phyloP scores from a whole-genome alignment of 371 early-diverging fungal species.

The Zopfochytrium polystomum region DNA sequence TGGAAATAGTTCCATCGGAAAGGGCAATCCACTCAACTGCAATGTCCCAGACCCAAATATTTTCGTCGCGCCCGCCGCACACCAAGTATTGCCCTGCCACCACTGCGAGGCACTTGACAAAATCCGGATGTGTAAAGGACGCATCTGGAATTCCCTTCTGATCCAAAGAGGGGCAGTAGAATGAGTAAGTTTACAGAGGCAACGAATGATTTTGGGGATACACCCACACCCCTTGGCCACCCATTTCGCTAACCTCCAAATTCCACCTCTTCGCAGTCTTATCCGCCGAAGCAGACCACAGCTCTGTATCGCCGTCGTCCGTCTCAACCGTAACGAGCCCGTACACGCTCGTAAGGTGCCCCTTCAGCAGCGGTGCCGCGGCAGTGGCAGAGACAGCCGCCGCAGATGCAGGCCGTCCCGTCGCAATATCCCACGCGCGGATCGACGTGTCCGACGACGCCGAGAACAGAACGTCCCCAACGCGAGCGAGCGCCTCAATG shows the following conservation, averaged over 20 bases:
- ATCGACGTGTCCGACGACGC: conserved; percentile 67
- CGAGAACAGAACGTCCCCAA: too few species aligned
- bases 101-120: conserved; percentile 66
- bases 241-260: conserved; percentile 31
- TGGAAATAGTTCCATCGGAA: conserved; percentile 2
- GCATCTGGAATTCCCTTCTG: conserved; percentile 64
- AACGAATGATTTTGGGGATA: background rate
- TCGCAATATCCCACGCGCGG: conserved; percentile 63
- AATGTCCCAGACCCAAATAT: conserved; percentile 75
- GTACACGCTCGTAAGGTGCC: conserved; percentile 75
- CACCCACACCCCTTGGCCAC: background rate
- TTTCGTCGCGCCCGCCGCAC: conserved; percentile 80
- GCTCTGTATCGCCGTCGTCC: conserved; percentile 32
- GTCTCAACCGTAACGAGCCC: conserved; percentile 44
- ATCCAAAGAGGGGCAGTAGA: background rate
- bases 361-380: conserved; percentile 46
- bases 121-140: conserved; percentile 72
- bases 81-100: conserved; percentile 63
- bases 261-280: conserved; percentile 70
- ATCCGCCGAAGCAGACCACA: conserved; percentile 79
- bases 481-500: too few species aligned
- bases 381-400: too few species aligned
- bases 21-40: conserved; percentile 50
- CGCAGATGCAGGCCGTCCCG: too few species aligned
- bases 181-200: background rate